phyloP scores from a whole-genome alignment of 208 protist genomes.

The Leishmania tropica region DNA sequence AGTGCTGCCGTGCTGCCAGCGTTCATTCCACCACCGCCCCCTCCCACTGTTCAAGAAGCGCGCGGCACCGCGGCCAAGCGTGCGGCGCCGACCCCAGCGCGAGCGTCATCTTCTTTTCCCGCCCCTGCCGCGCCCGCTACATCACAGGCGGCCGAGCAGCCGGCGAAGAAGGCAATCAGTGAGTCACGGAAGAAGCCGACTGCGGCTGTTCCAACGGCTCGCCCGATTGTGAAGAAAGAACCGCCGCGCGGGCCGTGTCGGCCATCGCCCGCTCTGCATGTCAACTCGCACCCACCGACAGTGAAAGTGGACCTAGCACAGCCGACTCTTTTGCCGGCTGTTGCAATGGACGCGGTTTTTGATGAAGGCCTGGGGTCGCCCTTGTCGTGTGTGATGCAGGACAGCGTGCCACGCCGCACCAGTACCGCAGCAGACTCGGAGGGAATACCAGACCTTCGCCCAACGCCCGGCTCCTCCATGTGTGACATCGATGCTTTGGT shows the following conservation, averaged over 20 bases:
- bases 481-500: not conserved
- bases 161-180: not conserved
- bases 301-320: not conserved
- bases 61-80: not conserved
- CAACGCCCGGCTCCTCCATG: constrained; percentile 7
- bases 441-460: constrained; percentile 10
- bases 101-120: not conserved
- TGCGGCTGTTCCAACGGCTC: not conserved
- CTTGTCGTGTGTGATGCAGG: not conserved
- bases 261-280: not conserved
- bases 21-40: constrained; percentile 4
- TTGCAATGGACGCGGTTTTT: not conserved
- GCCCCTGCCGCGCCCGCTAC: not conserved
- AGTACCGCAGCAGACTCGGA: not conserved
- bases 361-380: constrained; percentile 12
- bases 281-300: not conserved
- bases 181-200: not conserved
- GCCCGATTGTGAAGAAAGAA: constrained; percentile 8
- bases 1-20: not conserved
- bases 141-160: not conserved
- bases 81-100: not conserved
- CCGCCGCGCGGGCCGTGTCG: not conserved
- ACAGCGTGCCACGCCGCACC: not conserved
- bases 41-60: not conserved
- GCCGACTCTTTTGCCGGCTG: not conserved